Base-by-base conservation (phyloP, 2,329 filamentous ascomycete species). In the Cladosporium sp. region DNA sequence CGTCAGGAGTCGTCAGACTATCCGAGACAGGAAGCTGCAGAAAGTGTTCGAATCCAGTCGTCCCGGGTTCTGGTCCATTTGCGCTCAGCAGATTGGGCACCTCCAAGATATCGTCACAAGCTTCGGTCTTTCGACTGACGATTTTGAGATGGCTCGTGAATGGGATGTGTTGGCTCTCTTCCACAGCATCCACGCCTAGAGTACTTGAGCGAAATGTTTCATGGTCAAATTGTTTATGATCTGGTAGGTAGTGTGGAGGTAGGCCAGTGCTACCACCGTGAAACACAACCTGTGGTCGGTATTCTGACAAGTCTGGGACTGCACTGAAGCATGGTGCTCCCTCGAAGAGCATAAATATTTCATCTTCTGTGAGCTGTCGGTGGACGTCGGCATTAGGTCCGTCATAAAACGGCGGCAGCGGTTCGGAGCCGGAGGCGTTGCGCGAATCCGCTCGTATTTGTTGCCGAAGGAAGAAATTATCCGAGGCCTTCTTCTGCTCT, bases 11-110 rank as follows among this genome's bases (percentile, higher is more conserved):
- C 22, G 49, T 46, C 3, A 55, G 53, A 42, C 59, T 59, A 34
- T 75, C 73, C 0, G 72, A 67, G 3, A 76, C 64, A 1, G 74
- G 68, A 4, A 75, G 59, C 54, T 78, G 74, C 3, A 77, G 64
- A 50, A 72, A 77, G 60, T 76, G 66, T 32, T 73, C 71, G 48
- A 74, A 71, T 0, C 75, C 74, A 9, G 76, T 61, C 1, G 73
- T 74, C 0, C 75, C 75, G 0, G 69, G 68, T 54, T 77, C 75
- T 22, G 67, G 66, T 6, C 73, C 74, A 16, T 72, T 71, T 11
- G 68, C 65, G 14, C 67, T 69, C 3, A 76, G 64, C 75, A 77
- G 77, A 53, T 74, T 77, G 0, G 75, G 75, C 2, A 75, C 65
- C 58, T 78, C 74, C 46, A 72, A 33, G 31, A 63, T 44, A 34